Percentiles rank a stretch among this genome's conserved stretches.
phyloP scores from a whole-genome alignment of 768 basidiomycete species.

The Pleurotus tuber-regium region DNA sequence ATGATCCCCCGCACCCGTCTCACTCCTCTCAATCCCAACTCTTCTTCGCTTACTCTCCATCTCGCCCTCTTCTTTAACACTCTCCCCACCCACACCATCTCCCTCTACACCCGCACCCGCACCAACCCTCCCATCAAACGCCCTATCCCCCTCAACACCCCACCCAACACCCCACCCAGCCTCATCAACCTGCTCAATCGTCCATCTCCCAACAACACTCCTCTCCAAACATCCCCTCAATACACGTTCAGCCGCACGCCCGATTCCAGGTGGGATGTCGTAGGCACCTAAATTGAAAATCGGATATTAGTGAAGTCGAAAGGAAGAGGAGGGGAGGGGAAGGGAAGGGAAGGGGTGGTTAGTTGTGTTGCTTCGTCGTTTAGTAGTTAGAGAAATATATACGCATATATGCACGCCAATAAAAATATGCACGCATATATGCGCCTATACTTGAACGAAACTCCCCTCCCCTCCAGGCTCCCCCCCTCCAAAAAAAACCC shows the following conservation, averaged over 20 bases:
- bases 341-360: too few species aligned
- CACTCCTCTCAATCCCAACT: not conserved
- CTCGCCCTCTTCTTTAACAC: not conserved
- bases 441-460: too few species aligned
- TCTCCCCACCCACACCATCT: not conserved
- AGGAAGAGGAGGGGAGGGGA: too few species aligned
- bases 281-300: conserved; percentile 49
- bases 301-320: too few species aligned
- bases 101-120: conserved; percentile 18
- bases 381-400: too few species aligned
- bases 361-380: too few species aligned
- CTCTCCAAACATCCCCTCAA: conserved; percentile 79
- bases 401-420: too few species aligned
- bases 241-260: conserved; percentile 63
- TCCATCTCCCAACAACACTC: conserved; percentile 65
- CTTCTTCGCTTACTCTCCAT: not conserved
- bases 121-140: conserved; percentile 29
- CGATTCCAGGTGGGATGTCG: conserved; percentile 52
- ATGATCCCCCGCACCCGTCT: not conserved
- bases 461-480: too few species aligned
- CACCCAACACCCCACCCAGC: conserved; percentile 80
- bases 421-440: too few species aligned
- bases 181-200: conserved; percentile 76
- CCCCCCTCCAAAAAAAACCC: too few species aligned
- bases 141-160: conserved; percentile 51